Evolutionary conservation across 345 rosid species (phyloP), one percentile per base, ranked within the genome.

Genomic region (Aegle marmelos): DNA sequence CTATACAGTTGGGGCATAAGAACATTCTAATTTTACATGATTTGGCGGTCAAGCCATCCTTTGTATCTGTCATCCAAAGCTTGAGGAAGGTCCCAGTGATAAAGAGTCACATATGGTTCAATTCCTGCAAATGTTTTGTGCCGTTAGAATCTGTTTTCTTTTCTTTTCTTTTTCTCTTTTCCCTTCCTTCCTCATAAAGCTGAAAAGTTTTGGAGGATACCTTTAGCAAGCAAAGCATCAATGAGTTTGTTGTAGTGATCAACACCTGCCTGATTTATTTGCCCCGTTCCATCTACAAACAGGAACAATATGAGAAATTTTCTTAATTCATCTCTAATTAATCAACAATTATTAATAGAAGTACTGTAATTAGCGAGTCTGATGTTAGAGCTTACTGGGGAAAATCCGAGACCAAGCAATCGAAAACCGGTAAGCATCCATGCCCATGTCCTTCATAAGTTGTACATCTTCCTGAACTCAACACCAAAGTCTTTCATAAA

Each of bases 31-130:
- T 45, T 36, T 83, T 86, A 96, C 99, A 92, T 88, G 78, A 96
- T 93, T 70, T 81, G 88, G 10, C 86, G 89, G 59, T 82, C 82
- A 19, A 96, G 90, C 99, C 98, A 96, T 76, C 98, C 99, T 2
- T 82, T 88, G 85, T 96, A 96, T 72, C 76, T 81, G 66, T 96
- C 94, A 27, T 88, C 83, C 75, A 96, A 87, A 62, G 97, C 93
- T 48, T 89, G 99, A 73, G 99, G 99, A 83, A 96, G 97, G 83
- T 96, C 99, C 99, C 99, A 96, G 45, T 96, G 99, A 85, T 90
- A 96, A 61, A 96, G 64, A 0, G 98, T 94, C 78, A 94, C 97
- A 72, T 91, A 94, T 5, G 99, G 99, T 81, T 89, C 85, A 73
- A 96, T 91, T 75, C 99, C 98, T 94, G 87, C 78, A 48, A 10